Conservation (phyloP, 1,139 yeast genomes). For the Saccharomycopsis phalli region DNA sequence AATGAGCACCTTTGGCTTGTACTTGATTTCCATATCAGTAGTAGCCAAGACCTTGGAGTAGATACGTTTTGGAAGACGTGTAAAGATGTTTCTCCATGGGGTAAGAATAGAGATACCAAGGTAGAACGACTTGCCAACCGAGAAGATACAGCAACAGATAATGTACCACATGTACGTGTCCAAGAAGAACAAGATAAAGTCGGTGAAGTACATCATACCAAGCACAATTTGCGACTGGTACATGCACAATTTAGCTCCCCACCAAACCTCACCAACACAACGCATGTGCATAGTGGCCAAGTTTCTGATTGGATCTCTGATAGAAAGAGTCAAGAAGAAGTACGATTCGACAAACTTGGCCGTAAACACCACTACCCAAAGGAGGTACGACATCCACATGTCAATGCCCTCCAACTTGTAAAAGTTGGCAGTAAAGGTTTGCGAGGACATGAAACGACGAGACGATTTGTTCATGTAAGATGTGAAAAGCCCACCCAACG, state of each 20-base stretch:
- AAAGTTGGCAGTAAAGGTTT: conserved; percentile 92
- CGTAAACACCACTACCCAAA: conserved; percentile 82
- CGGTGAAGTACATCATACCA: conserved; percentile 88
- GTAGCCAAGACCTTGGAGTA: conserved; percentile 96
- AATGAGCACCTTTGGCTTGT: conserved; percentile 95
- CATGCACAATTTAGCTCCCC: conserved; percentile 61
- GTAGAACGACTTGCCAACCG: conserved; percentile 95
- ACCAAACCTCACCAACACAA: conserved; percentile 89
- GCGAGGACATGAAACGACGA: conserved; percentile 86
- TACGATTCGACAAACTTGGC: conserved; percentile 89
- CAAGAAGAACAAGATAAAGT: conserved; percentile 89
- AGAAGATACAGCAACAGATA: conserved; percentile 86
- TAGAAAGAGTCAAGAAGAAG: conserved; percentile 80
- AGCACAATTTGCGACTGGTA: conserved; percentile 83
- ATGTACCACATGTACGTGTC: conserved; percentile 99
- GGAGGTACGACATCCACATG: conserved; percentile 91
- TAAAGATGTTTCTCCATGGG: conserved; percentile 98
- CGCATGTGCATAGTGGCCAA: conserved; percentile 57
- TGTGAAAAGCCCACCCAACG: conserved; percentile 93
- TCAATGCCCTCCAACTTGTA: conserved; percentile 75
- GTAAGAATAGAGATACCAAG: conserved; percentile 97
- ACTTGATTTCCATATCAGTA: conserved; percentile 97
- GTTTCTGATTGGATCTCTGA: conserved; percentile 89
- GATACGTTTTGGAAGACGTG: conserved; percentile 96
- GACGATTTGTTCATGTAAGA: conserved; percentile 84